phyloP scores from a whole-genome alignment of 805 yeast genomes.

The Wickerhamomyces chambardii region DNA sequence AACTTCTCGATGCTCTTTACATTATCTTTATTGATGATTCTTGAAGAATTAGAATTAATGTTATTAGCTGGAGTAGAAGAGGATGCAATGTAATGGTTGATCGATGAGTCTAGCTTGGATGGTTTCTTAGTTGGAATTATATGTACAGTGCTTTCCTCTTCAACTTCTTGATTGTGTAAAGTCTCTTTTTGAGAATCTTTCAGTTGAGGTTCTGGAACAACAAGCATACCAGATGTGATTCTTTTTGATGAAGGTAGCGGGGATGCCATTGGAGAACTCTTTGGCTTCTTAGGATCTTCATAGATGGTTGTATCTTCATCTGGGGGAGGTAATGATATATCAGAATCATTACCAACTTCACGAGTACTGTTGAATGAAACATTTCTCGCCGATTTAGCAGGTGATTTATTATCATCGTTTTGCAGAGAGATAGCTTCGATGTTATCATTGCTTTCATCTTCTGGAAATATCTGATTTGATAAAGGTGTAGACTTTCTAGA shows the following conservation, averaged over 20 bases:
- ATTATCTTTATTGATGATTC: background rate
- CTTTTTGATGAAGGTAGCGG: slow-evolving; percentile 21
- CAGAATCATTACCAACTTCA: slow-evolving; percentile 28
- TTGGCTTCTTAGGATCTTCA: slow-evolving; percentile 15
- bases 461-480: slow-evolving; percentile 28
- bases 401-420: background rate
- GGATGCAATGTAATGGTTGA: too few species aligned
- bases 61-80: too few species aligned
- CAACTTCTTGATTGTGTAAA: slow-evolving; percentile 26
- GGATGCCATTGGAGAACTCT: slow-evolving; percentile 7
- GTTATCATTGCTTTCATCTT: background rate
- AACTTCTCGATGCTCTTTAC: slow-evolving; percentile 7
- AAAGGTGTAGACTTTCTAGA: slow-evolving; percentile 29
- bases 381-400: slow-evolving; percentile 14
- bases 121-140: slow-evolving; percentile 12
- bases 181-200: slow-evolving; percentile 29
- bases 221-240: slow-evolving; percentile 33
- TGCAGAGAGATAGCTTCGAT: too few species aligned
- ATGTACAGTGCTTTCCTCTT: slow-evolving; percentile 14
- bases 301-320: slow-evolving; percentile 11
- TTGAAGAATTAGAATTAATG: background rate
- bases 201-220: slow-evolving; percentile 33
- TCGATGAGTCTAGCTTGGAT: background rate
- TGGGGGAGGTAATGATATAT: slow-evolving; percentile 19
- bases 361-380: slow-evolving; percentile 14